A percentile compares a stretch with the other conserved stretches of the same genome.
These are phyloP conservation scores for Vanilla planifolia DNA, from an alignment of 106 monocot species.

Conservation along the genomic window DNA sequence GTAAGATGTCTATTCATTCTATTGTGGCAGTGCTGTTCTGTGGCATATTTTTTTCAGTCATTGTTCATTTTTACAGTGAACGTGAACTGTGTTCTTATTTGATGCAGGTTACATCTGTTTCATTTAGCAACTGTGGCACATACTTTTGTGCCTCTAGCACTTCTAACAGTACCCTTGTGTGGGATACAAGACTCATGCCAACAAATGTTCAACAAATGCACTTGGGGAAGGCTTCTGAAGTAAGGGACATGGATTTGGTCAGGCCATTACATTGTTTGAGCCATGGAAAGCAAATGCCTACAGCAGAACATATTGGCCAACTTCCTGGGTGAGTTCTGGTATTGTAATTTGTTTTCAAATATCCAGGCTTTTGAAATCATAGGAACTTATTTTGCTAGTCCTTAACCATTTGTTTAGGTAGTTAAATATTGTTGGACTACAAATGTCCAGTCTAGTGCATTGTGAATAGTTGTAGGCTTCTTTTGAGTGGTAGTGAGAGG, in stretches of 20 bases:
- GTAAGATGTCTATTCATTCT: conserved; percentile 15
- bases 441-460: background rate
- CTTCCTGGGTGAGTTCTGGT: conserved; percentile 59
- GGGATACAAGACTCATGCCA: conserved; percentile 77
- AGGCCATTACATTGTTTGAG: conserved; percentile 80
- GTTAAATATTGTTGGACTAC: background rate
- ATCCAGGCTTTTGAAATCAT: background rate
- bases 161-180: conserved; percentile 72
- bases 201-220: conserved; percentile 19
- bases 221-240: conserved; percentile 9
- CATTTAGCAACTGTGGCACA: conserved; percentile 78
- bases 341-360: background rate
- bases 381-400: background rate
- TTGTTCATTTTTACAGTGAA: background rate
- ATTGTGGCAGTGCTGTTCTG: background rate
- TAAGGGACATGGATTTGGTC: conserved; percentile 26
- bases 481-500: background rate
- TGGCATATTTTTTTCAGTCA: background rate
- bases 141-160: conserved; percentile 80
- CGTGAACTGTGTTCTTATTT: background rate
- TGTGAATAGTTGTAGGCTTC: background rate
- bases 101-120: conserved; percentile 70
- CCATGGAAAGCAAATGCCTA: conserved; percentile 80
- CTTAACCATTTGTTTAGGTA: background rate
- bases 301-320: conserved; percentile 59